A percentile compares a stretch with the other conserved stretches of the same genome.
These are phyloP conservation scores for Marchantia polymorpha DNA, from an alignment of 225 moss, liverwort and hornwort species.

Conservation along the genomic window DNA sequence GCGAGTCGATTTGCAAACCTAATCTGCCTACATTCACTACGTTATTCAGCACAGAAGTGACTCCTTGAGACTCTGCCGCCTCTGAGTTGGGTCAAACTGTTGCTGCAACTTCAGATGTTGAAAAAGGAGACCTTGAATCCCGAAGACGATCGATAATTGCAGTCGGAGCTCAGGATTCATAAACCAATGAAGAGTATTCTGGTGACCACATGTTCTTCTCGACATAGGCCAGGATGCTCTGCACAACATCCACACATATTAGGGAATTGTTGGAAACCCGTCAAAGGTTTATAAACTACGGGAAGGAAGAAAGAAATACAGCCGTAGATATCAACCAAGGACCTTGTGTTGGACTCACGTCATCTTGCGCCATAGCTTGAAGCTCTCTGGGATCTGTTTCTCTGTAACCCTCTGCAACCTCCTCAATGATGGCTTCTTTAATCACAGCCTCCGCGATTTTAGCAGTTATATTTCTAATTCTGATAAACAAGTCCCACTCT, in stretches of 20 bases:
- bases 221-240: conserved; percentile 46
- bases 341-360: conserved; percentile 35
- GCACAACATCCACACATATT: conserved; percentile 14
- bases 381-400: conserved; percentile 59
- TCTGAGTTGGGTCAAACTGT: too few relatives aligned
- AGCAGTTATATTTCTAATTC: conserved; percentile 88
- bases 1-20: too few relatives aligned
- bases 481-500: conserved; percentile 21
- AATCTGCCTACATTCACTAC: too few relatives aligned
- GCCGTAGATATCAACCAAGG: not conserved
- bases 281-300: not conserved
- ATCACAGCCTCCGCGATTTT: conserved; percentile 79
- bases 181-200: conserved; percentile 86
- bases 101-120: too few relatives aligned
- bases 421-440: conserved; percentile 79
- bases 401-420: conserved; percentile 69
- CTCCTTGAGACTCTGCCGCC: too few relatives aligned
- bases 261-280: not conserved
- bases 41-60: too few relatives aligned
- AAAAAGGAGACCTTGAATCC: too few relatives aligned
- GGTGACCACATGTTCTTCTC: conserved; percentile 78
- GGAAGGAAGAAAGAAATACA: not conserved
- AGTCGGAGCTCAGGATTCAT: conserved; percentile 7
- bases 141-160: too few relatives aligned
- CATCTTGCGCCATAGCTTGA: conserved; percentile 46